Evolutionary conservation across 176 grass and related monocot genomes (phyloP).

Genomic region (Eremochloa ophiuroides): DNA sequence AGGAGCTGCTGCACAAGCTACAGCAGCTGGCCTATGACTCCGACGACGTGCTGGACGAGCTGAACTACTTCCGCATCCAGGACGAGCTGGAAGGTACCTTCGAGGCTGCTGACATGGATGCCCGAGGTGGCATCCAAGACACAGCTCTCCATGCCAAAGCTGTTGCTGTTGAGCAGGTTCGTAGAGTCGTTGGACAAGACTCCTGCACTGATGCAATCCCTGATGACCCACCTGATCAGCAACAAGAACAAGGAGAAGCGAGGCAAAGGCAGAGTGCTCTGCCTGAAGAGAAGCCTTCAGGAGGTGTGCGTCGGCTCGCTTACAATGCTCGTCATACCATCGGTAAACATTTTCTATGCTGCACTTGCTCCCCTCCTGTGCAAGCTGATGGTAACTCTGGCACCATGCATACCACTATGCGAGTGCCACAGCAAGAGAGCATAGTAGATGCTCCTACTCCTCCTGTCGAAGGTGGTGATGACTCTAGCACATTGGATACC

Average conservation of each 20-base stretch:
- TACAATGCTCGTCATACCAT: background rate
- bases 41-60: background rate
- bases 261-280: too few species aligned
- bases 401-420: background rate
- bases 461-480: too few species aligned
- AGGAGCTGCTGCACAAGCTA: background rate
- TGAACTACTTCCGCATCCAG: slow-evolving; percentile 31
- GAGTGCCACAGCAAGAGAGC: background rate
- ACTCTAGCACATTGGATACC: too few species aligned
- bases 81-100: background rate
- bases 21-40: background rate
- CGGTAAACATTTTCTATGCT: background rate
- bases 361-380: background rate
- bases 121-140: background rate
- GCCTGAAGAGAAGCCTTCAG: background rate
- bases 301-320: background rate
- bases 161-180: background rate
- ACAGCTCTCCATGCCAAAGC: background rate
- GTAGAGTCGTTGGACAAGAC: too few species aligned
- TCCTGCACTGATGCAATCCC: too few species aligned
- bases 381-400: background rate
- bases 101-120: background rate
- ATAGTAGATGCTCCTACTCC: too few species aligned
- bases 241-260: too few species aligned
- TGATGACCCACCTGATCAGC: too few species aligned